Base-by-base conservation (phyloP, 495 filamentous ascomycete species). In the Lasiosphaeria ovina region DNA sequence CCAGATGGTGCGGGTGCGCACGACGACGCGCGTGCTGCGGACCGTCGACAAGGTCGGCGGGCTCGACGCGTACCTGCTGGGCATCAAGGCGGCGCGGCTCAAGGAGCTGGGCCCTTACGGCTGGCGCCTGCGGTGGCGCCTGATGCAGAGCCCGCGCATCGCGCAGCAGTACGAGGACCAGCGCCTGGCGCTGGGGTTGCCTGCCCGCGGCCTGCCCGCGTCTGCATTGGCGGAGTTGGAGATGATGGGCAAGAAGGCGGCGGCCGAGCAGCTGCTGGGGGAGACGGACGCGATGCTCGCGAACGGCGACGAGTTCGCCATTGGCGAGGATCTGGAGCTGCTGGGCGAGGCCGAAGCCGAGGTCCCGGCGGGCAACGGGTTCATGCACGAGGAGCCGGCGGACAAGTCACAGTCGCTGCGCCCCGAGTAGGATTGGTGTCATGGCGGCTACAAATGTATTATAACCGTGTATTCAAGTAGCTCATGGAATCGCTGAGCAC, bases 1-100 rank as follows among this genome's bases (percentile, higher is more conserved):
- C 31, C 74, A 82, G 57, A 81, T 81, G 50, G 75, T 98, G 10
- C 85, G 84, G 66, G 81, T 95, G 40, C 85, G 88, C 65, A 79
- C 98, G 53, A 92, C 89, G 3, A 81, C 89, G 56, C 79, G 84
- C 48, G 89, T 91, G 8, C 73, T 98, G 66, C 81, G 90, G 71
- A 97, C 92, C 47, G 89, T 98, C 64, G 83, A 91, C 69, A 96
- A 93, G 66, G 79, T 83, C 11, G 93, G 93, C 34, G 92, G 94
- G 24, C 76, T 98, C 62, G 94, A 98, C 74, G 86, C 90, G 60
- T 98, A 98, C 75, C 77, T 98, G 35, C 75, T 97, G 5, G 89
- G 89, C 48, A 81, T 83, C 67, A 90, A 88, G 70, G 72, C 86
- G 11, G 82, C 74, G 38, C 79, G 95, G 58, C 78, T 98, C 49